Evolutionary conservation across 495 filamentous ascomycete species (phyloP).

Genomic region (Xylaria scruposa): DNA sequence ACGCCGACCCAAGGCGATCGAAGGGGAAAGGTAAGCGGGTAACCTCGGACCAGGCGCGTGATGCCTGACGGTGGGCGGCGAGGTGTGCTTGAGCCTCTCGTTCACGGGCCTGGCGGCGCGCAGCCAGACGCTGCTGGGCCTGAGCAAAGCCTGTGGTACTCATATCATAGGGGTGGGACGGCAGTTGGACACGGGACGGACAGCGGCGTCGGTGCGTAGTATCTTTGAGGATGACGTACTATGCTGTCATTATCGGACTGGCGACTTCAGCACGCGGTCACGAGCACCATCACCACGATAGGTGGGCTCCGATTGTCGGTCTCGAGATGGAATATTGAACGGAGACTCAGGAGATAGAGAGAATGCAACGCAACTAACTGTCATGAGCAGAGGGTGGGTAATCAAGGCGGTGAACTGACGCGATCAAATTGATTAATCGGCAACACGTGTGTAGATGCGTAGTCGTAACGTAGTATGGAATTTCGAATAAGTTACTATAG

Average conservation of each 20-base stretch:
- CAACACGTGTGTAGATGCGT: background rate
- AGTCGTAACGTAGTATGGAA: background rate
- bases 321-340: background rate
- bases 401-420: background rate
- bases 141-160: slow-evolving; percentile 79
- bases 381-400: background rate
- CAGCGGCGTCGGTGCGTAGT: background rate
- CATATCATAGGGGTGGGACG: slow-evolving; percentile 53
- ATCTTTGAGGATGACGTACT: slow-evolving; percentile 9
- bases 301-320: slow-evolving; percentile 5
- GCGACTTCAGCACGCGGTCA: background rate
- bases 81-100: slow-evolving; percentile 62
- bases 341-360: background rate
- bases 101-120: slow-evolving; percentile 76
- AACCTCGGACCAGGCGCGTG: slow-evolving; percentile 62
- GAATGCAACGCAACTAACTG: background rate
- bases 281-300: background rate
- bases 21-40: slow-evolving; percentile 70
- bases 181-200: background rate
- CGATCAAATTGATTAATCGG: background rate
- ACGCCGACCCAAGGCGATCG: slow-evolving; percentile 61
- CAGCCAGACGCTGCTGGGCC: slow-evolving; percentile 82
- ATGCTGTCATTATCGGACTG: slow-evolving; percentile 15
- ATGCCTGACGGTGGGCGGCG: slow-evolving; percentile 62
- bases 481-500: background rate